Percentiles rank a stretch among this genome's conserved stretches.
These are phyloP conservation scores for Xylariaceae sp. DNA, from an alignment of 2,329 filamentous ascomycete species.

Conservation along the genomic window DNA sequence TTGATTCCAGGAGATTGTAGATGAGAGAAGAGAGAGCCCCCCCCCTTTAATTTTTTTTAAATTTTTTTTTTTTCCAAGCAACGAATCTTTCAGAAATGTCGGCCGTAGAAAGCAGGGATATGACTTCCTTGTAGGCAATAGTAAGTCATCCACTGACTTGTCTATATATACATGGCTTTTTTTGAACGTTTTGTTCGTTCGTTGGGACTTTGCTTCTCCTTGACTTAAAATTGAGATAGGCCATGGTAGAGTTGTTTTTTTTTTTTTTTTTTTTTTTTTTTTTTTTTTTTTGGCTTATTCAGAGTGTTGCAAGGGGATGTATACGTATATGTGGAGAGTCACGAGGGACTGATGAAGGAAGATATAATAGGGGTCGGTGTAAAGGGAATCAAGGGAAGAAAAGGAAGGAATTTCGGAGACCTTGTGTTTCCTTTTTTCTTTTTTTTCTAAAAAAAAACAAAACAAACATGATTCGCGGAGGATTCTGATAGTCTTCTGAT, in stretches of 20 bases:
- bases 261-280: not conserved
- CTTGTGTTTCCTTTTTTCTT: too few species aligned
- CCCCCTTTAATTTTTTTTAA: not conserved
- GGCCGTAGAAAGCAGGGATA: constrained; percentile 20
- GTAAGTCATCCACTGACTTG: not conserved
- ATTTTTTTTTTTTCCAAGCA: not conserved
- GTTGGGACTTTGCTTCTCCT: constrained; percentile 25
- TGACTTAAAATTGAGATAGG: constrained; percentile 31
- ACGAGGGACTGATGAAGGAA: too few species aligned
- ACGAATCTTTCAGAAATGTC: constrained; percentile 13
- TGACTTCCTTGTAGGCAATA: not conserved
- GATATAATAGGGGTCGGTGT: too few species aligned
- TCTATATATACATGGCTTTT: constrained; percentile 1
- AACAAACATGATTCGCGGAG: too few species aligned
- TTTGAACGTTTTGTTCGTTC: constrained; percentile 11
- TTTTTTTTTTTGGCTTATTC: constrained; percentile 21
- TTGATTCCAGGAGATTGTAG: not conserved
- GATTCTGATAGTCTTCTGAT: too few species aligned
- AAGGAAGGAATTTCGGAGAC: too few species aligned
- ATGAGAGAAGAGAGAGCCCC: not conserved
- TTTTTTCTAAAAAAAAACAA: too few species aligned
- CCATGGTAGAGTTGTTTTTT: constrained; percentile 17
- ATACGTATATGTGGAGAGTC: not conserved
- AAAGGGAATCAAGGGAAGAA: too few species aligned
- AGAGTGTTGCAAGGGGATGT: constrained; percentile 30